Percentiles rank a stretch among this genome's conserved stretches.
phyloP scores from a whole-genome alignment of 2,329 filamentous ascomycete genomes.

The Lecanosticta acicola region DNA sequence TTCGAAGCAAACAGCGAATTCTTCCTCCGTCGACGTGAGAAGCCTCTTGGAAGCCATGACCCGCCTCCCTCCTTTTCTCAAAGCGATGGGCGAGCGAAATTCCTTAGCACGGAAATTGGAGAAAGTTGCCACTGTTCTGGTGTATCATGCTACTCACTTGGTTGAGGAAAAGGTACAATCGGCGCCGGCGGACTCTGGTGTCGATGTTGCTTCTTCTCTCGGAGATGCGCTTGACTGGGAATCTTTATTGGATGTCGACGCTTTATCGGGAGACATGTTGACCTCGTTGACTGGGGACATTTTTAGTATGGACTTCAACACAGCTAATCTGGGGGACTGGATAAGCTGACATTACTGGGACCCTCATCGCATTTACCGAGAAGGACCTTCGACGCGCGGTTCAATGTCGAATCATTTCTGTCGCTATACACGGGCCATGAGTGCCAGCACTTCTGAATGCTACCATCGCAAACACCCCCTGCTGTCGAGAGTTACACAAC shows the following conservation, averaged over 20 bases:
- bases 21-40: not conserved
- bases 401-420: no score
- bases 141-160: conserved; percentile 17
- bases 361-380: no score
- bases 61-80: conserved; percentile 16
- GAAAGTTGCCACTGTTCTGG: conserved; percentile 10
- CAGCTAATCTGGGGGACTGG: not conserved
- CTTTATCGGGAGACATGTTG: not conserved
- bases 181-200: not conserved
- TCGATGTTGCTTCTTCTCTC: not conserved
- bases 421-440: no score
- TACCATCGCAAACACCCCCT: no score
- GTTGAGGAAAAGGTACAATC: not conserved
- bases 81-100: conserved; percentile 15
- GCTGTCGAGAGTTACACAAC: no score
- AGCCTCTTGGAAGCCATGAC: conserved; percentile 12
- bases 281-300: not conserved
- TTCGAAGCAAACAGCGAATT: not conserved
- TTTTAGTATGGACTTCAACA: conserved; percentile 22
- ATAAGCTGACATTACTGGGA: no score
- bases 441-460: no score
- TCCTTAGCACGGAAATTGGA: conserved; percentile 15
- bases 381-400: no score
- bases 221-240: not conserved
- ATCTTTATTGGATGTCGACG: not conserved